A percentile compares a stretch with the other conserved stretches of the same genome.
phyloP scores from a whole-genome alignment of 2,329 filamentous ascomycete genomes.

The Ascochyta clinopodiicola region DNA sequence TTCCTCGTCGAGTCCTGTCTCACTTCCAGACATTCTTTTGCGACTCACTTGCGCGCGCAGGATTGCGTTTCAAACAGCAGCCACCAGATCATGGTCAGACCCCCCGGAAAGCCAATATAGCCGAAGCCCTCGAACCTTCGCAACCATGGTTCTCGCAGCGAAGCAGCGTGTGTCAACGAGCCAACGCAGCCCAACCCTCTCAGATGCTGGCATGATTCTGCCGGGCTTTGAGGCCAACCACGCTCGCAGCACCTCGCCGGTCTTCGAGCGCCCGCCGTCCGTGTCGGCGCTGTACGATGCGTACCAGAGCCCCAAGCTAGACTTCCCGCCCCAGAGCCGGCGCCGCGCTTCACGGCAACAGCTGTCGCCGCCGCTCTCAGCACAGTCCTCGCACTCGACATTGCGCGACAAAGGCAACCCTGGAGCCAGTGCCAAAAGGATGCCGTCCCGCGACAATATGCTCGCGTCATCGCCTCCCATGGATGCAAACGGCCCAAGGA shows the following conservation, averaged over 20 bases:
- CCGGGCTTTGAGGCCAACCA: slow-evolving; percentile 60
- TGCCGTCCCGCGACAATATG: slow-evolving; percentile 25
- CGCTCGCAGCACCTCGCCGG: slow-evolving; percentile 58
- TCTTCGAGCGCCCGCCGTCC: slow-evolving; percentile 55
- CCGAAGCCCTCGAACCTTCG: slow-evolving; percentile 18
- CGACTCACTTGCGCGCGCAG: slow-evolving; percentile 8
- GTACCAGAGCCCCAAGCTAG: slow-evolving; percentile 36
- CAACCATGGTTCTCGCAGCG: slow-evolving; percentile 31
- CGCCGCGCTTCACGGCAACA: slow-evolving; percentile 39
- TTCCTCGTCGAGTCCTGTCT: slow-evolving; percentile 10
- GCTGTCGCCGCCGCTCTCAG: slow-evolving; percentile 41
- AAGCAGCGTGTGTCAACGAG: slow-evolving; percentile 25
- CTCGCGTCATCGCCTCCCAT: slow-evolving; percentile 46
- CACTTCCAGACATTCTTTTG: slow-evolving; percentile 10
- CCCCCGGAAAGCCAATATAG: slow-evolving; percentile 30
- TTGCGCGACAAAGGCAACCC: slow-evolving; percentile 41
- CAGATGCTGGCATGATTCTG: slow-evolving; percentile 93
- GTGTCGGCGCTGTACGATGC: slow-evolving; percentile 40
- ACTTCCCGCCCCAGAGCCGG: slow-evolving; percentile 37
- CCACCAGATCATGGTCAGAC: slow-evolving; percentile 27
- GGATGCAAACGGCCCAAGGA: slow-evolving; percentile 28
- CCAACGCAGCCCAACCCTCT: slow-evolving; percentile 70
- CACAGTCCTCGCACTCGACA: slow-evolving; percentile 45
- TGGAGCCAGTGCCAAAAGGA: slow-evolving; percentile 21
- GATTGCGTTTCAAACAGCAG: slow-evolving; percentile 5